These are phyloP conservation scores for Colletotrichum sp. DNA, from an alignment of 2,329 filamentous ascomycete species.

Conservation along the genomic window DNA sequence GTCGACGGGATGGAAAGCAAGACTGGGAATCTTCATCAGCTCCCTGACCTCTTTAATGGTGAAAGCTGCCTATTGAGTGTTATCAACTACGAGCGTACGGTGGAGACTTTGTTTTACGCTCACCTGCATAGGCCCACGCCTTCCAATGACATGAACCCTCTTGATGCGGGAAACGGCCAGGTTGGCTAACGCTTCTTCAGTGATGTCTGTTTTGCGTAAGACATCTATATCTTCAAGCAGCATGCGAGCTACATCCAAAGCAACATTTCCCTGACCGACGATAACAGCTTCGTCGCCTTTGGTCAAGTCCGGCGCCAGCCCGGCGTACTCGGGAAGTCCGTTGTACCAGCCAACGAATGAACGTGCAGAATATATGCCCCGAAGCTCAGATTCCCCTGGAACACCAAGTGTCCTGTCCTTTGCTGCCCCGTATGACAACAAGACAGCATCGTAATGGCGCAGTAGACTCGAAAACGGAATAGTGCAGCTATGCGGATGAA, in stretches of 20 bases:
- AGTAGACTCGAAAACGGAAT: conserved; percentile 73
- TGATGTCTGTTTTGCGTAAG: conserved; percentile 85
- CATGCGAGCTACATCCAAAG: conserved; percentile 89
- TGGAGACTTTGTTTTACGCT: conserved; percentile 23
- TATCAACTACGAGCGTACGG: background rate
- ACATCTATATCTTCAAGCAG: conserved; percentile 77
- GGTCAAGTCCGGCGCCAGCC: conserved; percentile 75
- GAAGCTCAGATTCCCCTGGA: conserved; percentile 74
- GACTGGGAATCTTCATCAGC: conserved; percentile 75
- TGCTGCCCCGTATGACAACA: conserved; percentile 92
- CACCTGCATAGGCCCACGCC: conserved; percentile 87
- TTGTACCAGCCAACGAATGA: conserved; percentile 99
- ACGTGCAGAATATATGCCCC: conserved; percentile 84
- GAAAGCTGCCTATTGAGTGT: conserved; percentile 74
- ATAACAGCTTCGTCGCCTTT: conserved; percentile 83
- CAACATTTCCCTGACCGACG: conserved; percentile 95
- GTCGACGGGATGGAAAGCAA: conserved; percentile 75
- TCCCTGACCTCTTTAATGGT: conserved; percentile 95
- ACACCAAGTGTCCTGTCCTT: conserved; percentile 81
- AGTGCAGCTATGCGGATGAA: conserved; percentile 45
- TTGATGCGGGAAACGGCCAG: conserved; percentile 76
- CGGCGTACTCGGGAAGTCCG: conserved; percentile 81
- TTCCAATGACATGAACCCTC: conserved; percentile 84
- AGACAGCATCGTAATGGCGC: conserved; percentile 87
- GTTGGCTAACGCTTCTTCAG: conserved; percentile 78